Percentiles rank a stretch among this genome's conserved stretches.
These are phyloP conservation scores for Metschnikowia vanudenii DNA, from an alignment of 805 yeast genomes.

Conservation along the genomic window DNA sequence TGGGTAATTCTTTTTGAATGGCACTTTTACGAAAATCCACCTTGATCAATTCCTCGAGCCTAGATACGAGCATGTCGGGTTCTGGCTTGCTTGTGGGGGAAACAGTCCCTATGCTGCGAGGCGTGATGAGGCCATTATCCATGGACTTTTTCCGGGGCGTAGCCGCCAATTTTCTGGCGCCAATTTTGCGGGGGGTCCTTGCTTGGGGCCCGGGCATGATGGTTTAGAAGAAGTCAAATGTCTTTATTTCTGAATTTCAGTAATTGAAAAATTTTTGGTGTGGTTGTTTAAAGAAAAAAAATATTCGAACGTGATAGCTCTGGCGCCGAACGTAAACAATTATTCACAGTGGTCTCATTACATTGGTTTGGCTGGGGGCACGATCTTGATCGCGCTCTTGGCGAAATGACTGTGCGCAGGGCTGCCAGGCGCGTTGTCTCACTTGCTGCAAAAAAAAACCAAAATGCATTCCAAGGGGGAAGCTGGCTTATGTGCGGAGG, in stretches of 20 bases:
- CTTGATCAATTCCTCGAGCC: conserved; percentile 2
- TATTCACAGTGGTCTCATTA: not conserved
- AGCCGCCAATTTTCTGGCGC: not conserved
- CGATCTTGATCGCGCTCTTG: conserved; percentile 1
- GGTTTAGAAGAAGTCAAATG: not conserved
- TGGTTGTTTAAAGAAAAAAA: too few relatives aligned
- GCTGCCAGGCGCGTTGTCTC: not conserved
- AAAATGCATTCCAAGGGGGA: too few relatives aligned
- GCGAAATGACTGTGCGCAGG: not conserved
- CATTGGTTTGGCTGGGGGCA: not conserved
- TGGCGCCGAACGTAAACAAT: not conserved
- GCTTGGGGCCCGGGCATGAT: conserved; percentile 3
- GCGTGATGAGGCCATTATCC: conserved; percentile 8
- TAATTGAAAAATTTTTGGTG: too few relatives aligned
- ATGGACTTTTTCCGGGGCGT: not conserved
- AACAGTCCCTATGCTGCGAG: conserved; percentile 8
- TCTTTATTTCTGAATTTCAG: too few relatives aligned
- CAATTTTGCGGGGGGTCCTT: conserved; percentile 1
- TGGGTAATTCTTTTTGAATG: conserved; percentile 4
- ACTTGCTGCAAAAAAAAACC: not conserved
- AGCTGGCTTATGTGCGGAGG: too few relatives aligned
- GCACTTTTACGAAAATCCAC: conserved; percentile 10
- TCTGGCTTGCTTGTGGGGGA: conserved; percentile 3
- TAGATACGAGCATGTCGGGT: not conserved
- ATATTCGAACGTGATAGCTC: too few relatives aligned